Evolutionary conservation across 495 filamentous ascomycete genomes (phyloP).

Genomic region (Daldinia childiae): DNA sequence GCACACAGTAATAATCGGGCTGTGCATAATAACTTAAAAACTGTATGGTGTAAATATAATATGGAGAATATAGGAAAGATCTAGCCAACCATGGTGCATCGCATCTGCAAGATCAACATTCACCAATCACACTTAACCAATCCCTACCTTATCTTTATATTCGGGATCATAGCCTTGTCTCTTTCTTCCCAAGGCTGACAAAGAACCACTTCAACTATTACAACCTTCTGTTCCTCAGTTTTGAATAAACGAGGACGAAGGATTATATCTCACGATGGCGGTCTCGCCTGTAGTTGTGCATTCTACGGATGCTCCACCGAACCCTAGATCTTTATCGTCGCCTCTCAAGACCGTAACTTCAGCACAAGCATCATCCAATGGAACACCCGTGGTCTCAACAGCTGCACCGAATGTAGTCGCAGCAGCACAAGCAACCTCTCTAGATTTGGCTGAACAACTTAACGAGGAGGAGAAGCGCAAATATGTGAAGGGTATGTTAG

Average conservation of each 20-base stretch:
- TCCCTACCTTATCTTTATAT: conserved; percentile 1
- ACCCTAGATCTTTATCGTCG: conserved; percentile 38
- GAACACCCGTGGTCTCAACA: conserved; percentile 42
- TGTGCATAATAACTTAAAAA: not conserved
- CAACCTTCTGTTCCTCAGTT: not conserved
- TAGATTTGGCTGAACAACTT: conserved; percentile 82
- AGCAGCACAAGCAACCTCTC: conserved; percentile 27
- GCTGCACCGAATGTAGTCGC: conserved; percentile 42
- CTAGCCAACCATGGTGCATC: not conserved
- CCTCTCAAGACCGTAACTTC: conserved; percentile 47
- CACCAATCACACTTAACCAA: conserved; percentile 26
- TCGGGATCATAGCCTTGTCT: conserved; percentile 21
- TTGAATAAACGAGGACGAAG: not conserved
- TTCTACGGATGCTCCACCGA: conserved; percentile 39
- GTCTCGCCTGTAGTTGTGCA: conserved; percentile 47
- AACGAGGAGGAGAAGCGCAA: conserved; percentile 87
- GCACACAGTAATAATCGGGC: not conserved
- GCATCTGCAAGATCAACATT: not conserved
- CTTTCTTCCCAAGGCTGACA: conserved; percentile 23
- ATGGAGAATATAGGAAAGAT: not conserved
- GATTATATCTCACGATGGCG: conserved; percentile 40
- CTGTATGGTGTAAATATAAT: not conserved
- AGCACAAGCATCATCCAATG: conserved; percentile 47
- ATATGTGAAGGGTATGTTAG: conserved; percentile 80
- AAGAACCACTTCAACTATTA: not conserved